Evolutionary conservation across 306 rosid species (phyloP).

Genomic region (Spatholobus suberectus): DNA sequence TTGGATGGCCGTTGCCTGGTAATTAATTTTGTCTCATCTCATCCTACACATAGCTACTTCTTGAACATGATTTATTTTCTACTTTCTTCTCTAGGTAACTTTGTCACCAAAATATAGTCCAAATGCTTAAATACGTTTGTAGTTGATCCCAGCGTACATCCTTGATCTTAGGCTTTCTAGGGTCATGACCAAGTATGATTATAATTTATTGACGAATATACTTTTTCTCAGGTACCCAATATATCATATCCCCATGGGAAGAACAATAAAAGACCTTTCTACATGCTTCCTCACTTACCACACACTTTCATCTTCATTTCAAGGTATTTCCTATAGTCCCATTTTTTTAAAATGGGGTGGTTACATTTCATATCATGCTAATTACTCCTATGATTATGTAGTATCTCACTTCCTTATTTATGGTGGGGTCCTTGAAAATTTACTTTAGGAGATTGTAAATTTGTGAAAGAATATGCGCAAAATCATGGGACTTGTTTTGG

Average conservation of each 20-base stretch:
- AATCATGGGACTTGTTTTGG: not conserved
- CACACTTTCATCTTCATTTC: conserved; percentile 96
- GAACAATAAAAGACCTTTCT: conserved; percentile 87
- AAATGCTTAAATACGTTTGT: conserved; percentile 22
- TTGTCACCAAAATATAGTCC: not conserved
- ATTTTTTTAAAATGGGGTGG: not conserved
- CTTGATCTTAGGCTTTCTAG: not conserved
- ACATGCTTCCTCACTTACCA: conserved; percentile 96
- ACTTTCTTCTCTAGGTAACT: not conserved
- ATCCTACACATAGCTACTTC: not conserved
- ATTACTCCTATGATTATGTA: not conserved
- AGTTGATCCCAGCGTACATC: not conserved
- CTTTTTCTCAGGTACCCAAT: conserved; percentile 83
- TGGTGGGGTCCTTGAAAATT: not conserved
- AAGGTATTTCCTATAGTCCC: conserved; percentile 55
- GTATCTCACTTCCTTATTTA: not conserved
- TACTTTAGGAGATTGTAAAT: not conserved
- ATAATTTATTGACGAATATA: not conserved
- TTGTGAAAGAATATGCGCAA: not conserved
- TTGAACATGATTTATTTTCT: not conserved
- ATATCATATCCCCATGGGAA: conserved; percentile 98
- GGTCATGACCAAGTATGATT: not conserved
- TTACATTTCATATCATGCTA: not conserved
- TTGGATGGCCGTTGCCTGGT: conserved; percentile 99
- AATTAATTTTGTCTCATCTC: conserved; percentile 25